Base-by-base conservation (phyloP, 495 filamentous ascomycete genomes). In the Penicillium flavigenum region DNA sequence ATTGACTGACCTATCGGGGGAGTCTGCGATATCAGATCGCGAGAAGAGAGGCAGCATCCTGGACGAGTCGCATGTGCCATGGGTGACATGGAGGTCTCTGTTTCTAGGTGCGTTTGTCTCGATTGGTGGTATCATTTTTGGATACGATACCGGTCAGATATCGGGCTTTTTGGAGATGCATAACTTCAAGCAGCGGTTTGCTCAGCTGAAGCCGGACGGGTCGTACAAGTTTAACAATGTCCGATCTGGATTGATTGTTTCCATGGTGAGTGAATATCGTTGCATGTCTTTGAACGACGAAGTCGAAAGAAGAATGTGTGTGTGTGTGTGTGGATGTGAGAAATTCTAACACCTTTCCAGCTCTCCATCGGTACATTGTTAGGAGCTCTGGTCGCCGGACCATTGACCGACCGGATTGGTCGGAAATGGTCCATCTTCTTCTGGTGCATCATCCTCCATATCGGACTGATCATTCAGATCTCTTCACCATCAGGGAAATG, bases 121-220 rank as follows among this genome's bases (percentile, higher is more conserved):
- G 1, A 86, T 90, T 62, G 86, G 86, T 32, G 87, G 87, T 45
- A 83, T 90, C 50, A 82, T 90, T 31, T 79, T 77, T 42, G 72
- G 76, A 11, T 79, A 79, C 50, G 73, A 79, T 57, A 71, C 71
- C n/a, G 78, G 79, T 19, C 79, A 81, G 41, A 81, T 82, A 32
- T 78, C 73, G 0, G 79, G 79, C 9, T 86, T 89, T 60, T 72
- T 89, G n/a, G 77, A 83, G 32, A 88, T 88, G 79, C 54, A 64
- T 0, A 79, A 76, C 64, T 81, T 74, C 49, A 66, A 74, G 26
- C 31, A 67, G 17, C 68, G 76, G 1, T 83, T 76, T 56, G 81
- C 71, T 14, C 59, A 76, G 46, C 43, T 61, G n/a, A 55, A 61
- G 42, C 27, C 54, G 0, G 60, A 75, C 44, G 67, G 69, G 1